Conservation (phyloP, 2,329 filamentous ascomycete genomes). For the Alternaria sp. region DNA sequence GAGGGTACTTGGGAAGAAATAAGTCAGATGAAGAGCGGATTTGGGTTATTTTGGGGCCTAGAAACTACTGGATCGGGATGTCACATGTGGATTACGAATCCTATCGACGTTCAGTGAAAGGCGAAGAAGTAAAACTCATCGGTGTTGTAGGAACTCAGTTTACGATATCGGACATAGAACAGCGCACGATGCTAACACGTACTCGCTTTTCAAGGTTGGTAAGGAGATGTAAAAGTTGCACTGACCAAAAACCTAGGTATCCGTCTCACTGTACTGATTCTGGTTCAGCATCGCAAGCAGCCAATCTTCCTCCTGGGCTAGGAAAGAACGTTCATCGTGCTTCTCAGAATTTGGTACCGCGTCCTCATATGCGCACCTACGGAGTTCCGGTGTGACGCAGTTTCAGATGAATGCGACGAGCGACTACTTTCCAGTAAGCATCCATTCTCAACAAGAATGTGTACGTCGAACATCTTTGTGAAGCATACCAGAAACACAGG, state of each 20-base stretch:
- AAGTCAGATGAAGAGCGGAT: not conserved
- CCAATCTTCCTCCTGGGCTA: not conserved
- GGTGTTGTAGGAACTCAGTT: not conserved
- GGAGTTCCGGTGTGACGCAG: not conserved
- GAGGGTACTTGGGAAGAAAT: slow-evolving; percentile 4
- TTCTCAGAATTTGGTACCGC: not conserved
- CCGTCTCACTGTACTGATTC: not conserved
- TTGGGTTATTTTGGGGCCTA: slow-evolving; percentile 21
- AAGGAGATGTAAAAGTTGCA: not conserved
- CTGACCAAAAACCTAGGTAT: not conserved
- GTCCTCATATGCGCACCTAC: not conserved
- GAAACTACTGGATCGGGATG: not conserved
- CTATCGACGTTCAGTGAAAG: not conserved
- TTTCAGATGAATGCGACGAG: not conserved
- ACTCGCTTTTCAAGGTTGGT: not conserved
- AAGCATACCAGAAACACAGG: not conserved
- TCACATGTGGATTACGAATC: not conserved
- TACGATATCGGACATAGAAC: not conserved
- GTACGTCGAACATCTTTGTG: not conserved
- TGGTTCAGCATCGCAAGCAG: not conserved
- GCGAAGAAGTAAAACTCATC: not conserved
- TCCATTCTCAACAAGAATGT: not conserved
- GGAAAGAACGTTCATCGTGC: not conserved
- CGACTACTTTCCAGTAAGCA: not conserved
- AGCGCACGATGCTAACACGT: not conserved